A percentile compares a stretch with the other conserved stretches of the same genome.
phyloP scores from a whole-genome alignment of 139 green algal genomes.

The Ettlia oleoabundans region DNA sequence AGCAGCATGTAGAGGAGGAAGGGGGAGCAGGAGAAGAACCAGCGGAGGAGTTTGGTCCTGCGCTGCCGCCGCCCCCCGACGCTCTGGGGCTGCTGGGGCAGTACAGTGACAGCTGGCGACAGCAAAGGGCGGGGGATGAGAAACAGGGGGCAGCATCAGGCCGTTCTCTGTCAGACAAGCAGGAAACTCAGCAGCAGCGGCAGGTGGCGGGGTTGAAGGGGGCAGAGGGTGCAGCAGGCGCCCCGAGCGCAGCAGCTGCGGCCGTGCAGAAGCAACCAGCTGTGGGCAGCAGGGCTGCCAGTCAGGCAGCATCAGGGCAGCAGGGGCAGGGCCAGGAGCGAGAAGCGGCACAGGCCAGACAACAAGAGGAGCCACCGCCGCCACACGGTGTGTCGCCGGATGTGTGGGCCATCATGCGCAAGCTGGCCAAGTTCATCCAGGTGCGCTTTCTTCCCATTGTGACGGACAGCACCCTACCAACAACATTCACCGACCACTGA shows the following conservation, averaged over 20 bases:
- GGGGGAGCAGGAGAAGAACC: neutral
- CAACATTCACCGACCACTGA: too few species aligned
- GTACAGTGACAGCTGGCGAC: slow-evolving; percentile 24
- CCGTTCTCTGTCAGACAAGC: neutral
- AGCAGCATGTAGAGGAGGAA: too few species aligned
- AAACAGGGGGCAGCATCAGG: too few species aligned
- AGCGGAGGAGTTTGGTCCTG: slow-evolving; percentile 15
- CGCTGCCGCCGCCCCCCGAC: slow-evolving; percentile 14
- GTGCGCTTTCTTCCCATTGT: too few species aligned
- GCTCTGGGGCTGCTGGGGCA: slow-evolving; percentile 26
- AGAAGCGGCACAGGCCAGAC: too few species aligned
- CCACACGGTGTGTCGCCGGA: neutral
- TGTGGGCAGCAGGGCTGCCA: too few species aligned
- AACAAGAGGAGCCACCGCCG: neutral
- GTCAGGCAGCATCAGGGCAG: too few species aligned
- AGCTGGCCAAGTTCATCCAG: slow-evolving; percentile 59
- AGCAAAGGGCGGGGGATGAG: neutral
- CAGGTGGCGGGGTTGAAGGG: too few species aligned
- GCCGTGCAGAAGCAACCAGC: neutral
- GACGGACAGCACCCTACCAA: too few species aligned
- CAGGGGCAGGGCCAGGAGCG: too few species aligned
- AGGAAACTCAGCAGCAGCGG: neutral
- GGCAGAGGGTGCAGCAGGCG: neutral
- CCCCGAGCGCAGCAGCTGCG: neutral
- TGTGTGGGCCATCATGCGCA: slow-evolving; percentile 50